Conservation (phyloP, 306 rosid genomes). For the cucumber (Cucumis sativus) region DNA sequence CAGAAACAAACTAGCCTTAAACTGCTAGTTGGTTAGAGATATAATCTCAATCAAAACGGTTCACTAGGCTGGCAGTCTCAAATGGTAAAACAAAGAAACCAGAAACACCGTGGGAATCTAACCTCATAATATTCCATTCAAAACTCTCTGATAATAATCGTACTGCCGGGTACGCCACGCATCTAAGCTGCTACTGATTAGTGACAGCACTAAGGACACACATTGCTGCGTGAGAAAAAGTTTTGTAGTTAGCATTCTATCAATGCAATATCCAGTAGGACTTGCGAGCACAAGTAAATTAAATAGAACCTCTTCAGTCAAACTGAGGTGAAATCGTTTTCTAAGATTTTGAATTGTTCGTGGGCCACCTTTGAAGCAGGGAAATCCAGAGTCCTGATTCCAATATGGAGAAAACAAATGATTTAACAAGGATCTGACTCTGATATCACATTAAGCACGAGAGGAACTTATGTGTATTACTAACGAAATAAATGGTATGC, state of each 20-base stretch:
- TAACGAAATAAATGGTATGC: neutral
- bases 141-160: slow-evolving; percentile 92
- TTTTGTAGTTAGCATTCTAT: neutral
- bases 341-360: slow-evolving; percentile 94
- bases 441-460: neutral
- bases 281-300: neutral
- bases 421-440: slow-evolving; percentile 1
- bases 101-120: slow-evolving; percentile 15
- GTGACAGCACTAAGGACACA: slow-evolving; percentile 92
- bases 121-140: slow-evolving; percentile 90
- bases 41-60: slow-evolving; percentile 3
- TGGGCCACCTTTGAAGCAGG: slow-evolving; percentile 94
- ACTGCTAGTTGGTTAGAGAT: slow-evolving; percentile 1
- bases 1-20: slow-evolving; percentile 1
- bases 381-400: slow-evolving; percentile 87
- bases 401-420: slow-evolving; percentile 19
- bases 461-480: neutral
- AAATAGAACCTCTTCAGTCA: slow-evolving; percentile 89
- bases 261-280: neutral
- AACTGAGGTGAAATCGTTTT: slow-evolving; percentile 83
- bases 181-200: slow-evolving; percentile 95
- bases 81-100: slow-evolving; percentile 18
- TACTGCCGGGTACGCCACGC: slow-evolving; percentile 99
- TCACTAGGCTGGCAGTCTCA: slow-evolving; percentile 22
- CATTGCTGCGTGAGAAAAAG: slow-evolving; percentile 61